Base-by-base conservation (phyloP, 441 rosid genomes). In the Theobroma grandiflorum region DNA sequence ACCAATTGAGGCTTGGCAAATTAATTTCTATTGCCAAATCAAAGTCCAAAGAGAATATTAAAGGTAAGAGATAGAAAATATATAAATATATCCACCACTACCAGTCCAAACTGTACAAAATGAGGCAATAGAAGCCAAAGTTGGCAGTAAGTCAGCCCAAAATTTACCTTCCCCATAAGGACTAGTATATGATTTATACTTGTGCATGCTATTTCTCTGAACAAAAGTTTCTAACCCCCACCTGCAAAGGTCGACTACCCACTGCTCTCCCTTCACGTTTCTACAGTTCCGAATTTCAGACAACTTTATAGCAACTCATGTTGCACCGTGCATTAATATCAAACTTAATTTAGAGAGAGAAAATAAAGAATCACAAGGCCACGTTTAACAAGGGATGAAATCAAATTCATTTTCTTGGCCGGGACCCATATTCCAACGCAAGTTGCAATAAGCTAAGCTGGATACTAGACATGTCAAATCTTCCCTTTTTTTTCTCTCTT, bases 161-260 rank as follows among this genome's bases (percentile, higher is more conserved):
- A 70, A 72, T 72, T 81, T 72, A 64, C 78, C 74, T 72, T 72
- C 64, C 81, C 84, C 38, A 62, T 72, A 55, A 12, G 59, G 12
- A n/a, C 8, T 8, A 10, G 2, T 65, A 12, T 20, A 35, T 45
- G 76, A 75, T 50, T 61, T 62, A 50, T 16, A 38, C 52, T n/a
- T 50, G 15, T 61, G 47, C 52, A 45, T 35, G 33, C 61, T 78
- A 33, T 78, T 65, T 65, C 47, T 38, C 47, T 38, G 31, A 40
- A 40, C 49, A 40, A 65, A 18, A 40, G 15, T 12, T n/a, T 5
- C 61, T 55, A 2, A 3, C 61, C 14, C 42, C 10, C 58, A 3
- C 16, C 58, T 63, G 67, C 67, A 63, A 63, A 63, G 7, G 12
- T 20, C 16, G 6, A 16, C 43, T 6, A 3, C 38, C 43, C 20